Base-by-base conservation (phyloP, 108 stramenopile species). In the Asterionellopsis glacialis region DNA sequence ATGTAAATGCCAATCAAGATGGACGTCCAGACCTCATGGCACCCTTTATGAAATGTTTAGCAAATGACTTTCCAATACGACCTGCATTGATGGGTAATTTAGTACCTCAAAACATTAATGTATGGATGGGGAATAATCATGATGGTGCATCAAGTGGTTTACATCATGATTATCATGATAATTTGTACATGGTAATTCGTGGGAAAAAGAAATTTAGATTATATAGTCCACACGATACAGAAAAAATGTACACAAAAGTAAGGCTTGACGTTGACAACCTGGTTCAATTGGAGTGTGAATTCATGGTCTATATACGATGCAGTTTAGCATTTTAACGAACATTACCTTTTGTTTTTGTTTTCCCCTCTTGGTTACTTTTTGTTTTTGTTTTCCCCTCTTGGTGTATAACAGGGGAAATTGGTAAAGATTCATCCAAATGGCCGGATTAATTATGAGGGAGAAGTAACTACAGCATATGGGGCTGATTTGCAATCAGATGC, bases 111-210 rank as follows among this genome's bases (percentile, higher is more conserved):
- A 87, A 81, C 48, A 71, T 85, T 56, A 96, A 99, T 67, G 41
- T 97, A n/a, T 98, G 97, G 97, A 83, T 94, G 75, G 94, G 97
- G 1, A 57, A 47, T 33, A 49, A 64, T 19, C 24, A 22, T 42
- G 73, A 68, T n/a, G 74, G 65, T 19, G 21, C 64, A 0, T 79
- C 84, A 25, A 81, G 76, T 9, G 97, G 98, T 9, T 79, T 99
- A 39, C 98, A 99, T 73, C 98, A 99, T 54, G 98, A 99, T 69
- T 98, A 84, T 83, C 98, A 99, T 69, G 98, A 99, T 76, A 99
- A 99, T 65, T 73, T 99, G 15, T 98, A 98, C 77, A 55, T 95
- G 12, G 57, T 98, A 5, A 52, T 96, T 10, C 26, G 63, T 1
- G 98, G 98, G 16, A 62, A 41, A 12, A 99, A 99, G 67, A 63